Conservation (phyloP, 164 flowering plant genomes). For the Tetracentron sinense region DNA sequence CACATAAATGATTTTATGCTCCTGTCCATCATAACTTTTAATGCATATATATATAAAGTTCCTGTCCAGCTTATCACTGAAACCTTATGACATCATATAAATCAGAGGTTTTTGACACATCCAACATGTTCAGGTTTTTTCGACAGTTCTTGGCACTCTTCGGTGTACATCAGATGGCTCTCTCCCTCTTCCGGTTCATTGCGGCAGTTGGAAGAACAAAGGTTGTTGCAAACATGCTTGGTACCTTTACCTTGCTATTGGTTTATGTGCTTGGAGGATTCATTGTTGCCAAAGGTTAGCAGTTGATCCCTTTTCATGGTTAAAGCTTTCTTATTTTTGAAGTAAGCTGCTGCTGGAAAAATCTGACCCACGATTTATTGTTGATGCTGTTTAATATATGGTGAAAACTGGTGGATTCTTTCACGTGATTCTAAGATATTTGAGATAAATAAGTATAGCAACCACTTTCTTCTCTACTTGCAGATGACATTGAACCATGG, state of each 20-base stretch:
- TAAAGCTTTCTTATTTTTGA: not conserved
- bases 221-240: slow-evolving; percentile 44
- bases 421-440: not conserved
- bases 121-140: slow-evolving; percentile 36
- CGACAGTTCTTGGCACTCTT: slow-evolving; percentile 45
- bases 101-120: slow-evolving; percentile 1
- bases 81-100: not conserved
- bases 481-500: slow-evolving; percentile 53
- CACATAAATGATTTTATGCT: not conserved
- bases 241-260: slow-evolving; percentile 42
- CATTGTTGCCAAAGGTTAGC: slow-evolving; percentile 52
- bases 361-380: not conserved
- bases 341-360: not conserved
- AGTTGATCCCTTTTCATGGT: not conserved
- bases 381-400: not conserved
- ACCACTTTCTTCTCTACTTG: not conserved
- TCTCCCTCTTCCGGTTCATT: slow-evolving; percentile 51
- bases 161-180: slow-evolving; percentile 48
- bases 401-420: not conserved
- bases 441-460: not conserved
- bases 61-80: not conserved
- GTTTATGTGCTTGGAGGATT: slow-evolving; percentile 65
- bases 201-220: slow-evolving; percentile 48
- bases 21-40: no score
- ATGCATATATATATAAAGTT: no score